Evolutionary conservation across 163 green algal species (phyloP).

Genomic region (Volvox carteri): DNA sequence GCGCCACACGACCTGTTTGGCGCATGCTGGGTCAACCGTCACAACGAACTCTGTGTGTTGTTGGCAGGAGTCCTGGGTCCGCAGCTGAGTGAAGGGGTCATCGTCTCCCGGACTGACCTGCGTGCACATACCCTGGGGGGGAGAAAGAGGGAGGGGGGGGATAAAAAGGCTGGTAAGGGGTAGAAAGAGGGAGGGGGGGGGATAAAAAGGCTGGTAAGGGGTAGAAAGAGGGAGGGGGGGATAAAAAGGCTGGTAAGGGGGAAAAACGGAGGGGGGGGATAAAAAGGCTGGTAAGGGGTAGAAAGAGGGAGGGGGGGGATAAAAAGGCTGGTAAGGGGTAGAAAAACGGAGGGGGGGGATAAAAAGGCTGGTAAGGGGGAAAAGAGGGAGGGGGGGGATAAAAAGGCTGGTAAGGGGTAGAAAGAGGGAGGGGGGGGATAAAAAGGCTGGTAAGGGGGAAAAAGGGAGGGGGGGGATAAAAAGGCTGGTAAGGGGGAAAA

Average conservation of each 20-base stretch:
- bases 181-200: not conserved
- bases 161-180: not conserved
- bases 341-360: not conserved
- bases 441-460: no score
- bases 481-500: no score
- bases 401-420: no score
- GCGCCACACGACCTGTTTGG: conserved; percentile 26
- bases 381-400: not conserved
- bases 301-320: not conserved
- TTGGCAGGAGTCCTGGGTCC: conserved; percentile 26
- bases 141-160: not conserved
- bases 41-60: conserved; percentile 56
- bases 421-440: no score
- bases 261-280: not conserved
- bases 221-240: not conserved
- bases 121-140: conserved; percentile 48
- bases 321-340: not conserved
- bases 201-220: not conserved
- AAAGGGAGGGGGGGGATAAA: no score
- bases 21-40: conserved; percentile 21
- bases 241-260: not conserved
- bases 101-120: conserved; percentile 44
- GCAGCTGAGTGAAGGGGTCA: conserved; percentile 36
- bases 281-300: not conserved
- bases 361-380: not conserved